phyloP scores from a whole-genome alignment of 2,329 filamentous ascomycete genomes.

The Alternaria solani region DNA sequence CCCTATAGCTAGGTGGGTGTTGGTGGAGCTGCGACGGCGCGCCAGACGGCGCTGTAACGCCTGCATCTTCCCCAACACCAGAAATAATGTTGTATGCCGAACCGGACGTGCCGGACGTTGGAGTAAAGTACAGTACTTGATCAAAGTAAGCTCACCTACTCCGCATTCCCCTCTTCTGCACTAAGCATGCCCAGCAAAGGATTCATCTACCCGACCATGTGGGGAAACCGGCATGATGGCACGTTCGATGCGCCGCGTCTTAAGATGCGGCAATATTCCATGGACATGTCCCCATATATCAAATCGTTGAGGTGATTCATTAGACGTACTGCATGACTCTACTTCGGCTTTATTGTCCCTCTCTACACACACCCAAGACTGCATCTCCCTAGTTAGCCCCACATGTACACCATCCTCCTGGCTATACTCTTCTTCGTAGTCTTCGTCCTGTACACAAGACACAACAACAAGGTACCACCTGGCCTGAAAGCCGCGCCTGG shows the following conservation, averaged over 20 bases:
- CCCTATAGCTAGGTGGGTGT: too few species aligned
- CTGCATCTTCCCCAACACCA: background rate
- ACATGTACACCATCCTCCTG: conserved; percentile 30
- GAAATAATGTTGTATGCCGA: background rate
- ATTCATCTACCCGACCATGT: conserved; percentile 18
- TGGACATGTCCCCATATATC: background rate
- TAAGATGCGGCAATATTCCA: background rate
- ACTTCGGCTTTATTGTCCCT: background rate
- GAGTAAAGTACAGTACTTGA: background rate
- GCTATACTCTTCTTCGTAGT: conserved; percentile 19
- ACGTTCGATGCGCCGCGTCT: conserved; percentile 5
- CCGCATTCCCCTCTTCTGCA: conserved; percentile 23
- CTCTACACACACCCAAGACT: background rate
- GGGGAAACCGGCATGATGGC: conserved; percentile 15
- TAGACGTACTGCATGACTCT: background rate
- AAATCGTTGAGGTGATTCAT: background rate
- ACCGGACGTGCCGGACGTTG: background rate
- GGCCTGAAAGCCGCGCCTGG: conserved; percentile 32
- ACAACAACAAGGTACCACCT: conserved; percentile 22
- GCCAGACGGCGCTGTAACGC: background rate
- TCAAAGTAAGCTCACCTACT: conserved; percentile 1
- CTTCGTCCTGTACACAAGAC: conserved; percentile 22
- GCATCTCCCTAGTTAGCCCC: conserved; percentile 9
- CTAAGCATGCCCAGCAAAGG: background rate
- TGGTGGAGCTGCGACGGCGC: background rate